These are phyloP conservation scores for Cajanus cajan DNA, from an alignment of 306 rosid species.

Conservation along the genomic window DNA sequence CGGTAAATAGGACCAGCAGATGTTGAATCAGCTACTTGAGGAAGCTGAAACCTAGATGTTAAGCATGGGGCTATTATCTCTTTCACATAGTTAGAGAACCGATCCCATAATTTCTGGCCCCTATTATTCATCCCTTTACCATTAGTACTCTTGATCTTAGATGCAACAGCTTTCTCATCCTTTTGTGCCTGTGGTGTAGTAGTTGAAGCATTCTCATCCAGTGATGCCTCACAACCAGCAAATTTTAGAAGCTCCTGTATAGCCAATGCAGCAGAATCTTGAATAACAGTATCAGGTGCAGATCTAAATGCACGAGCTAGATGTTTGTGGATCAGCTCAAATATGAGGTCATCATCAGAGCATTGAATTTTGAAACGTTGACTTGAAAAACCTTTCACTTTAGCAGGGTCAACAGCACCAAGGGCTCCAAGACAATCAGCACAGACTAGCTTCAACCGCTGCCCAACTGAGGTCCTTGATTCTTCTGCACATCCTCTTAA, in stretches of 20 bases:
- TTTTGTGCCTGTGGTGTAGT: conserved; percentile 46
- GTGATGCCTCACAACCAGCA: conserved; percentile 92
- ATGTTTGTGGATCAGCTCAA: conserved; percentile 94
- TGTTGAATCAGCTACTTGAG: conserved; percentile 62
- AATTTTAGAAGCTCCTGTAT: conserved; percentile 95
- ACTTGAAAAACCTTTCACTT: conserved; percentile 72
- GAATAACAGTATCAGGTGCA: conserved; percentile 89
- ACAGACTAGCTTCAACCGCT: conserved; percentile 86
- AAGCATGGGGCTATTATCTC: conserved; percentile 97
- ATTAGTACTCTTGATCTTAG: conserved; percentile 37
- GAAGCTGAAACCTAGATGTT: conserved; percentile 93
- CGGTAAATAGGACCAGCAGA: conserved; percentile 68
- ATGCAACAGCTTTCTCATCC: conserved; percentile 37
- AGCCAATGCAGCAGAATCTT: conserved; percentile 98
- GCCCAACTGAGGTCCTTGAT: conserved; percentile 82
- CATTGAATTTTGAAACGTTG: conserved; percentile 92
- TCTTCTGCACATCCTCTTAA: conserved; percentile 91
- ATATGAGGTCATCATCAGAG: conserved; percentile 93
- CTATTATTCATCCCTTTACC: conserved; percentile 59
- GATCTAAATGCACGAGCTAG: conserved; percentile 94
- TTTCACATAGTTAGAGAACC: conserved; percentile 89
- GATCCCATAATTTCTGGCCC: conserved; percentile 92
- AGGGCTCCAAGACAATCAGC: conserved; percentile 98
- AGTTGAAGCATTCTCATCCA: conserved; percentile 72
- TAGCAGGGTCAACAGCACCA: conserved; percentile 99